Percentiles rank a stretch among this genome's conserved stretches.
phyloP scores from a whole-genome alignment of 305 asterid genomes.

The Petunia hybrid region DNA sequence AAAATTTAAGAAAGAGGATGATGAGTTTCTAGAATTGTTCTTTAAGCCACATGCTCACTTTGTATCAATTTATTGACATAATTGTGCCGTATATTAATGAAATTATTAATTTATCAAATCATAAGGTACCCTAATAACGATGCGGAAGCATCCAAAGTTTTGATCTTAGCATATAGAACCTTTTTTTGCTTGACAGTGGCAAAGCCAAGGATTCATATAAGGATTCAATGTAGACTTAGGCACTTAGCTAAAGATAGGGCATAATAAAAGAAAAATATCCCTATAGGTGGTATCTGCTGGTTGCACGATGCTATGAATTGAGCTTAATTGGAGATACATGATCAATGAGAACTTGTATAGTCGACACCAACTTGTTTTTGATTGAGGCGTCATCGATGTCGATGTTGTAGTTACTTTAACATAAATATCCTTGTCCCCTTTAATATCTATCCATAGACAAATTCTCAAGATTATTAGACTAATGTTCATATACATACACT shows the following conservation, averaged over 20 bases:
- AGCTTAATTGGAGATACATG: no score
- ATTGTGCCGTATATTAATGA: not conserved
- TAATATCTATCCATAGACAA: not conserved
- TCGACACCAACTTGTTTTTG: no score
- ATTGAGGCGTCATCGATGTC: no score
- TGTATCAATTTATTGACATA: slow-evolving; percentile 16
- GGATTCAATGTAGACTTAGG: no score
- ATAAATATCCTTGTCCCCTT: not conserved
- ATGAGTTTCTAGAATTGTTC: not conserved
- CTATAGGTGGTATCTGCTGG: no score
- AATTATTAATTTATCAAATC: not conserved
- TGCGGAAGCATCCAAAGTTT: not conserved
- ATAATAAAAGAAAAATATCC: no score
- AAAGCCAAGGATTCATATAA: no score
- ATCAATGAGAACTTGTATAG: no score
- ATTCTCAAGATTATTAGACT: not conserved
- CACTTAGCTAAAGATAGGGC: no score
- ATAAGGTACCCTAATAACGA: not conserved
- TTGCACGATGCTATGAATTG: no score
- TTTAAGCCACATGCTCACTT: not conserved
- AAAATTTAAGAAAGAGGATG: slow-evolving; percentile 6
- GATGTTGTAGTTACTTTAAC: not conserved
- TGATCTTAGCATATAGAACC: not conserved
- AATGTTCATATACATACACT: not conserved
- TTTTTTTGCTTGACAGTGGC: not conserved